Evolutionary conservation across 129 eudicot genomes (phyloP).

Genomic region (Helianthus tuberosus): DNA sequence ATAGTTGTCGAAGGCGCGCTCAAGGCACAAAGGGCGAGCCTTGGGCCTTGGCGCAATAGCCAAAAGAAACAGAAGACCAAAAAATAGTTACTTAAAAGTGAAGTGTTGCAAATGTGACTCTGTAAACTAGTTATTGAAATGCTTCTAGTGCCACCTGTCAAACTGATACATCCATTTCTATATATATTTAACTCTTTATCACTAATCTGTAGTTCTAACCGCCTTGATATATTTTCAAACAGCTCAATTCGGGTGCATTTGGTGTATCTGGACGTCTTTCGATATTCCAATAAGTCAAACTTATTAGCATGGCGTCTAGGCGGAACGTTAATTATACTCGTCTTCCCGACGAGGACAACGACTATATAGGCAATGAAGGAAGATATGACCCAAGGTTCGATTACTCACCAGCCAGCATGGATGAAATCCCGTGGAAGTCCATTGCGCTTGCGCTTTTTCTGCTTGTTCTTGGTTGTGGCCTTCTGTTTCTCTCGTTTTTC

Average conservation of each 20-base stretch:
- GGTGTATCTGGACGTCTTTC: constrained; percentile 10
- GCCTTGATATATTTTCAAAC: neutral
- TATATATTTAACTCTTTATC: neutral
- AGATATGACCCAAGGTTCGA: constrained; percentile 79
- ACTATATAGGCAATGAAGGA: constrained; percentile 47
- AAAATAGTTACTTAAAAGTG: neutral
- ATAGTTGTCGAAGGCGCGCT: too few species aligned
- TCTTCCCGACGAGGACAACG: constrained; percentile 61
- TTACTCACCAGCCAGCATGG: constrained; percentile 63
- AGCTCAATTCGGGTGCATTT: constrained; percentile 14
- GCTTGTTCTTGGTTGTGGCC: constrained; percentile 72
- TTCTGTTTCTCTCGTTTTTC: constrained; percentile 72
- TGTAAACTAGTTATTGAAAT: neutral
- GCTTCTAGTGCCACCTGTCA: neutral
- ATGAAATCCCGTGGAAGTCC: constrained; percentile 93
- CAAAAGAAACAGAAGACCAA: neutral
- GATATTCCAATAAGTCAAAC: constrained; percentile 6
- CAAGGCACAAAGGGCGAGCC: too few species aligned
- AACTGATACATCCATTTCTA: neutral
- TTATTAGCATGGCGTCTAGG: constrained; percentile 60
- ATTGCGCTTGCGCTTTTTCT: constrained; percentile 79
- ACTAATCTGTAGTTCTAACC: neutral
- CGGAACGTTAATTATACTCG: constrained; percentile 70
- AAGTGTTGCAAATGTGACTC: neutral
- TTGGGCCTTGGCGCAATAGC: neutral